Base-by-base conservation (phyloP, 495 filamentous ascomycete genomes). In the Tuber melanosporum region DNA sequence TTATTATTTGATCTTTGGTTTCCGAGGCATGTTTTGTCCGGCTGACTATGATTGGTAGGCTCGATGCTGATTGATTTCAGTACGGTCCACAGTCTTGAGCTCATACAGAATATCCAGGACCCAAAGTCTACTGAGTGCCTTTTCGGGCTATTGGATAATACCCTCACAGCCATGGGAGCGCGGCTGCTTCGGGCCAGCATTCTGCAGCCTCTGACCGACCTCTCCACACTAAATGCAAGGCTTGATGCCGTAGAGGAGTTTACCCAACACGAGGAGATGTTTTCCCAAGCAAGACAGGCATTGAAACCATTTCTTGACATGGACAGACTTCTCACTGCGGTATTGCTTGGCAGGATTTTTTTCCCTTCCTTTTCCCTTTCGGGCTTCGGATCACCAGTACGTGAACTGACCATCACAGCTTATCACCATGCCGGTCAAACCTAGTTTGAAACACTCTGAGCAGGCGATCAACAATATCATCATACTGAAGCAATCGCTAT, bases 11-110 rank as follows among this genome's bases (percentile, higher is more conserved):
- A 66, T 57, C 32, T 74, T 66, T 19, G 69, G 42, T 44, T 8
- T 71, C 41, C 42, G 19, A 46, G 46, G 6, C 2, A 69, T 57
- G 22, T 7, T 66, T 19, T 41, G 22, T 47, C 78, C 71, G 15
- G 76, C 57, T 69, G n/a, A 41, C 62, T 57, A 62, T 52, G 32
- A 70, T 43, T 72, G 57, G 36, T 44, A 83, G 93, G 94, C 32
- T 91, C 93, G 0, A 97, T 99, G 95, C 92, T 94, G 85, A 94
- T 98, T 78, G 95, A 98, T 83, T 87, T 94, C 1, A 90, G 92
- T 17, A 95, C 96, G 2, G 92, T 97, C 47, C 87, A 89, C 20
- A 92, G 92, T 15, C 86, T 99, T 20, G 95, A 98, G 84, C 87
- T 99, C 39, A 91, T 98, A 12, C 93, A 97, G 83, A 98, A 97